Conservation (phyloP, 331 rosid genomes). For the Prunus yedoensis region DNA sequence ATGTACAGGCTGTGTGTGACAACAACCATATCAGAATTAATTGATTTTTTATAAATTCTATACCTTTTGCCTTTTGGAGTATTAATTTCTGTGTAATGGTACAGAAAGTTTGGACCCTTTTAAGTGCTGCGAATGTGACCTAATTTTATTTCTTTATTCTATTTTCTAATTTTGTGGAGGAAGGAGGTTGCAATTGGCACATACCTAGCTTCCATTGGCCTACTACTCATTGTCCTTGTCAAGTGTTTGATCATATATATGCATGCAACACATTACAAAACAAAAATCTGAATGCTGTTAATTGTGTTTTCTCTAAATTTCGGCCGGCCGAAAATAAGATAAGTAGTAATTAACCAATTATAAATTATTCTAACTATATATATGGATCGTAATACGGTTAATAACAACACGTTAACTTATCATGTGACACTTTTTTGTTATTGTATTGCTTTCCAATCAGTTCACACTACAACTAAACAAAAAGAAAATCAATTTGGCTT, state of each 20-base stretch:
- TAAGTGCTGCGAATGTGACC: slow-evolving; percentile 18
- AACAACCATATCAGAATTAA: neutral
- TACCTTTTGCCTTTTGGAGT: neutral
- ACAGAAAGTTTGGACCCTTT: slow-evolving; percentile 10
- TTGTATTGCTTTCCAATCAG: too few species aligned
- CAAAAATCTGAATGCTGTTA: neutral
- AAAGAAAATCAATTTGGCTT: neutral
- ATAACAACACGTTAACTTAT: too few species aligned
- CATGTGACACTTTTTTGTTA: too few species aligned
- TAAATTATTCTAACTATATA: too few species aligned
- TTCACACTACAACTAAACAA: neutral
- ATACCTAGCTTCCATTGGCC: neutral
- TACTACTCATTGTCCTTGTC: neutral
- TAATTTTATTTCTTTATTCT: neutral
- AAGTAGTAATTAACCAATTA: too few species aligned
- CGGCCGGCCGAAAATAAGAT: neutral
- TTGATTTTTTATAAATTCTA: neutral
- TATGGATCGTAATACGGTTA: too few species aligned
- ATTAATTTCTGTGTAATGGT: slow-evolving; percentile 6
- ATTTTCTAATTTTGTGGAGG: neutral
- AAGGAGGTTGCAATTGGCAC: neutral
- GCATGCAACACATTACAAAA: neutral
- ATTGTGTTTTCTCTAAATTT: neutral
- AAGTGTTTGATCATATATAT: neutral
- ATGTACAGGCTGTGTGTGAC: neutral